Base-by-base conservation (phyloP, 768 basidiomycete species). In the Collybia sordida region DNA sequence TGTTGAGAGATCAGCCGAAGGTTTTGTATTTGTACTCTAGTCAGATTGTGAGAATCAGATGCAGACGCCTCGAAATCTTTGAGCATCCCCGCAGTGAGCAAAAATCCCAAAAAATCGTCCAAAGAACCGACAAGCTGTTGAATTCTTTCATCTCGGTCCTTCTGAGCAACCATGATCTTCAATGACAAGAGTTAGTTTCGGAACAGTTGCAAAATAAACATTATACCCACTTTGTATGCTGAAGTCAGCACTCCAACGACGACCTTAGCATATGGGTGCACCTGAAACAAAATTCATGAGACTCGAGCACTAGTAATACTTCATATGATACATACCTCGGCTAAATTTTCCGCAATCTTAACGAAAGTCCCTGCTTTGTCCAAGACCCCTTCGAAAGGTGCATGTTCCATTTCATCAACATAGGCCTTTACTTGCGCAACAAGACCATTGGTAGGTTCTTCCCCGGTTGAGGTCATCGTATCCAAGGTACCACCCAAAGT, bases 1-100 rank as follows among this genome's bases (percentile, higher is more conserved):
- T 67, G 65, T 15, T 52, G 42, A 5, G 54, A 45, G 36, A 67
- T 45, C 27, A 57, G 35, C 14, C 37, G 47, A 28, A 63, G 50
- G 19, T 51, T 34, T 18, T 61, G 57, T 0, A 42, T 45, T 11
- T 57, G 42, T 6, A 59, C 47, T 40, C 15, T 9, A 15, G 18
- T 19, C 6, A 19, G 19, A 18, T 19, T 40, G 14, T 4, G 9
- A 17, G 39, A 7, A 6, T 8, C 18, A 12, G 19, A 5, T 19
- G 39, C 3, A 4, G 3, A 7, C 6, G 7, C 11, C 7, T 18
- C 6, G 3, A 19, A 23, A 19, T 18, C n/a, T 22, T 36, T 36
- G 17, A 46, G 19, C 11, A 22, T 7, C 4, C 23, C 45, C 4
- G 31, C 45, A 14, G 35, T 17, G 3, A 34, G 15, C 5, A 46